phyloP scores from a whole-genome alignment of 2,329 filamentous ascomycete genomes.

The Amauroascus niger region DNA sequence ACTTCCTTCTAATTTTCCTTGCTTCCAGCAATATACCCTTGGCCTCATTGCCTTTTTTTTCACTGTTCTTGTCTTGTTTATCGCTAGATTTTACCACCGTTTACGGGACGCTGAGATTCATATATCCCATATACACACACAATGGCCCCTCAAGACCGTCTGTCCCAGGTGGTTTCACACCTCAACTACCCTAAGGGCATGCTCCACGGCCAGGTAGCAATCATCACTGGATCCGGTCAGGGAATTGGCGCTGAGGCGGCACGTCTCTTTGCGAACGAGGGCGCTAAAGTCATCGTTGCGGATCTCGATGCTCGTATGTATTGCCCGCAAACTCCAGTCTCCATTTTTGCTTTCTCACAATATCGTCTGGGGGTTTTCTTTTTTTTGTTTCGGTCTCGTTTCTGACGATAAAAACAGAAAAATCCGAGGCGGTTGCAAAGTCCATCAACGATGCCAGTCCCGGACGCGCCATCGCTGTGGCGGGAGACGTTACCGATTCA shows the following conservation, averaged over 20 bases:
- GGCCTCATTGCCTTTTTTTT: too few relatives aligned
- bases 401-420: slow-evolving; percentile 43
- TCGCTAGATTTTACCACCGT: neutral
- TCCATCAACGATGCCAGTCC: slow-evolving; percentile 55
- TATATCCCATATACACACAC: neutral
- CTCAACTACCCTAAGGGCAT: slow-evolving; percentile 75
- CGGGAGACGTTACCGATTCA: slow-evolving; percentile 65
- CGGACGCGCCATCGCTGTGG: slow-evolving; percentile 60
- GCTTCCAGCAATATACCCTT: too few relatives aligned
- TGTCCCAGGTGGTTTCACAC: slow-evolving; percentile 64
- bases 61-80: too few relatives aligned
- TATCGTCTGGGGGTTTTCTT: neutral
- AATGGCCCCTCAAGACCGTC: slow-evolving; percentile 43
- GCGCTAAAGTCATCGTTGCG: slow-evolving; percentile 71
- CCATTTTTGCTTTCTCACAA: neutral
- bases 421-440: slow-evolving; percentile 58
- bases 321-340: neutral
- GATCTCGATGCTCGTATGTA: slow-evolving; percentile 65
- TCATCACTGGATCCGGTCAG: slow-evolving; percentile 78
- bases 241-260: slow-evolving; percentile 82
- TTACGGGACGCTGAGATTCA: neutral
- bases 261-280: slow-evolving; percentile 74
- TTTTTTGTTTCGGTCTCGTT: neutral
- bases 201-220: slow-evolving; percentile 69
- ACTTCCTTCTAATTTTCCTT: neutral